These are phyloP conservation scores for Termitomyces sp. DNA, from an alignment of 1,284 basidiomycete species.

Conservation along the genomic window DNA sequence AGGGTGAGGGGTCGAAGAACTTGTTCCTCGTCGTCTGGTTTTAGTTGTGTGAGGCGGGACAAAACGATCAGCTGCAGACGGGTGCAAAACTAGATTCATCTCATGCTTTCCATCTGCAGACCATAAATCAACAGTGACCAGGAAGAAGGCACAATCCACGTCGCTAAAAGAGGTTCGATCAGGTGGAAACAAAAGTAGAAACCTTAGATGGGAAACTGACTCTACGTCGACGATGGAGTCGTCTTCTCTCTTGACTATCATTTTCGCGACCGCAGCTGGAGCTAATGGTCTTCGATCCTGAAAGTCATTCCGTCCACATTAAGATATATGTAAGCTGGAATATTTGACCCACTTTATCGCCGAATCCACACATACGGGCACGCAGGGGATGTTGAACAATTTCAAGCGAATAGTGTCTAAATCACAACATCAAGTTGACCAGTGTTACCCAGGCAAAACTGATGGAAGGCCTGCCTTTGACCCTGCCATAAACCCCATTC, in stretches of 20 bases:
- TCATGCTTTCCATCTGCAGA: conserved; percentile 75
- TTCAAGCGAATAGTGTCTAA: conserved; percentile 75
- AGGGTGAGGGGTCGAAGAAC: conserved; percentile 30
- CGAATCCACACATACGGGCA: conserved; percentile 91
- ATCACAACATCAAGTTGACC: conserved; percentile 1
- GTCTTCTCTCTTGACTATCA: conserved; percentile 66
- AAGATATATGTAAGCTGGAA: conserved; percentile 11
- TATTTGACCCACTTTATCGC: conserved; percentile 69
- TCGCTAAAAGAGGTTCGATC: conserved; percentile 45
- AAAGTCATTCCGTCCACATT: conserved; percentile 17
- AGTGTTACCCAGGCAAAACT: neutral
- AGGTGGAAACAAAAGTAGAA: conserved; percentile 10
- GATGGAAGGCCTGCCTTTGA: conserved; percentile 41
- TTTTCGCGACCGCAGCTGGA: conserved; percentile 82
- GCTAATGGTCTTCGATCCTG: conserved; percentile 88
- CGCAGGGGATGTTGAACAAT: conserved; percentile 84
- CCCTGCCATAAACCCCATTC: conserved; percentile 58
- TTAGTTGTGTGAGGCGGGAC: conserved; percentile 51
- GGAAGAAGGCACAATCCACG: conserved; percentile 79
- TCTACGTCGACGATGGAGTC: conserved; percentile 69
- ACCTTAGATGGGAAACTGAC: conserved; percentile 40
- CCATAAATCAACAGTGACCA: conserved; percentile 88
- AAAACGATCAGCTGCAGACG: conserved; percentile 71
- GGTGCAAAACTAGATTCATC: conserved; percentile 83
- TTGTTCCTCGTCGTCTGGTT: conserved; percentile 41